A percentile compares a stretch with the other conserved stretches of the same genome.
Conservation (phyloP, 345 rosid genomes). For the Excoecaria cochinchinensis region DNA sequence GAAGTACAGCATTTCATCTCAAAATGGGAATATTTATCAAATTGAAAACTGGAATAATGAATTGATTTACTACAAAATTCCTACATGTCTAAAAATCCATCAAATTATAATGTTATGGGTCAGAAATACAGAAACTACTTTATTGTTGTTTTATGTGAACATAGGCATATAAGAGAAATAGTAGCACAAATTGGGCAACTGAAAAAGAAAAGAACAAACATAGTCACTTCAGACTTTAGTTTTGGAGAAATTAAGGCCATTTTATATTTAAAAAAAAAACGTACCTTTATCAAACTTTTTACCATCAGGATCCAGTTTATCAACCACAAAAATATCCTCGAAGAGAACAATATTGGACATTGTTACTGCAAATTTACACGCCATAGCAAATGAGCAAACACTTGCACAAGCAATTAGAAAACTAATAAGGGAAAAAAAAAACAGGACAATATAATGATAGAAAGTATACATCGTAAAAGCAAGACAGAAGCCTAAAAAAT, state of each 20-base stretch:
- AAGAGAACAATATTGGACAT: constrained; percentile 19
- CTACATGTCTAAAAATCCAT: too few species aligned
- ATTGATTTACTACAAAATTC: background rate
- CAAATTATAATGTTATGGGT: too few species aligned
- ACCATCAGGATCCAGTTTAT: constrained; percentile 53
- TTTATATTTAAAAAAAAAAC: background rate
- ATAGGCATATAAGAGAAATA: too few species aligned
- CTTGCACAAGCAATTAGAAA: background rate
- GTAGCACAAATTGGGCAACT: too few species aligned
- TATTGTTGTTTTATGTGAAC: too few species aligned
- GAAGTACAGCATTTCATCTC: background rate
- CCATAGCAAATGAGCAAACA: background rate
- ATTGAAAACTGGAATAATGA: background rate
- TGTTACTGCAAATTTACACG: background rate
- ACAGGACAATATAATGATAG: background rate
- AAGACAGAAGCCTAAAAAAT: background rate
- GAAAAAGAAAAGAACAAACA: too few species aligned
- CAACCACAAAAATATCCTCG: constrained; percentile 72
- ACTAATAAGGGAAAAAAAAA: background rate
- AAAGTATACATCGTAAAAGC: background rate
- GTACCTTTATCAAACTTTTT: constrained; percentile 82
- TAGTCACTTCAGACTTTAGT: background rate
- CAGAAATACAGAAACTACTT: too few species aligned
- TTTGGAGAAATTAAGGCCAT: background rate
- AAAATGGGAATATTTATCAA: background rate